phyloP scores from a whole-genome alignment of 352 stramenopile genomes.

The Thraustochytrium striatum region DNA sequence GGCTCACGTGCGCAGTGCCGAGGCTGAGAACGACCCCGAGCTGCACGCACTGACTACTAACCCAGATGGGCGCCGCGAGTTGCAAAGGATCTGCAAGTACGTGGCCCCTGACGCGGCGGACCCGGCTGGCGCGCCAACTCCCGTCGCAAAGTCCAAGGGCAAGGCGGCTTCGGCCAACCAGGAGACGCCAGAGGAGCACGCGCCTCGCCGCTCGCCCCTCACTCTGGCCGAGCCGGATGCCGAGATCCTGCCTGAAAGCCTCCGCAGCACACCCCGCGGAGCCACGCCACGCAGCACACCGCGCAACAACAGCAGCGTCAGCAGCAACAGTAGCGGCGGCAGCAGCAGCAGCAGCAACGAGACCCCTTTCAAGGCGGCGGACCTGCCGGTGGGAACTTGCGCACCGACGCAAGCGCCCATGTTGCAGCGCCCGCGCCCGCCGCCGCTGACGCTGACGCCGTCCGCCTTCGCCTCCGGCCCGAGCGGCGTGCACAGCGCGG shows the following conservation, averaged over 20 bases:
- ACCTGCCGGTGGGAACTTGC: too few species aligned
- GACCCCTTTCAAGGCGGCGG: too few species aligned
- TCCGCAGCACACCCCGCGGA: neutral
- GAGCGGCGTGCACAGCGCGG: neutral
- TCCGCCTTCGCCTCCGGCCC: neutral
- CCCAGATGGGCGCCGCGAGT: conserved; percentile 2
- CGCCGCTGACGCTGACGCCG: neutral
- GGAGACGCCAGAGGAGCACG: neutral
- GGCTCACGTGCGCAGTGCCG: conserved; percentile 12
- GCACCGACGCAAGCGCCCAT: too few species aligned
- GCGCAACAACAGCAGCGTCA: too few species aligned
- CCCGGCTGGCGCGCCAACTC: neutral
- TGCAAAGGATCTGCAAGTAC: conserved; percentile 43
- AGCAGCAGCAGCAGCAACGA: too few species aligned
- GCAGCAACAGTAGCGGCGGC: too few species aligned
- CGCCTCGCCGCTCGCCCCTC: neutral
- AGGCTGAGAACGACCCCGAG: conserved; percentile 28
- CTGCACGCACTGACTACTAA: conserved; percentile 33
- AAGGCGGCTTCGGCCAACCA: neutral
- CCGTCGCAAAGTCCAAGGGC: neutral
- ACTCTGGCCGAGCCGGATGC: neutral
- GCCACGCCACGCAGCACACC: neutral
- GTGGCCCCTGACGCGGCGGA: neutral
- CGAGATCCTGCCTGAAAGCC: neutral
- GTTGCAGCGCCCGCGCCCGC: too few species aligned